These are phyloP conservation scores for Colletotrichum sidae DNA, from an alignment of 2,329 filamentous ascomycete species.

Conservation along the genomic window DNA sequence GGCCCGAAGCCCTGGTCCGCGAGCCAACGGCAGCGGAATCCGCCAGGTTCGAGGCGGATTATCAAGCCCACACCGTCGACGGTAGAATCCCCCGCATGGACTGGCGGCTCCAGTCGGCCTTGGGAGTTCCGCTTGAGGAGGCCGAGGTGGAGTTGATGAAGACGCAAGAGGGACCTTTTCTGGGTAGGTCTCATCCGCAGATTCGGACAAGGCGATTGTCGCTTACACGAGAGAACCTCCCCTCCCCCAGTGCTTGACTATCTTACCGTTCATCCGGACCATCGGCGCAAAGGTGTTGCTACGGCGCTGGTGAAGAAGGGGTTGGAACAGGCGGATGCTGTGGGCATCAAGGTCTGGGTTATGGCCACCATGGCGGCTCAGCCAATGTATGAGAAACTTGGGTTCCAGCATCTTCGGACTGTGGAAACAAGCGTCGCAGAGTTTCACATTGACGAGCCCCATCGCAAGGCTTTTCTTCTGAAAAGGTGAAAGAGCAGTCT, in stretches of 20 bases:
- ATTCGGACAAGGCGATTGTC: background rate
- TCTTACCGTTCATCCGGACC: conserved; percentile 2
- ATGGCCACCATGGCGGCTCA: conserved; percentile 4
- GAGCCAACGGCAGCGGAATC: conserved; percentile 5
- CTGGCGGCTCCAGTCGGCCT: background rate
- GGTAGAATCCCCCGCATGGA: conserved; percentile 1
- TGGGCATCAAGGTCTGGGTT: conserved; percentile 12
- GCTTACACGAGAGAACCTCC: background rate
- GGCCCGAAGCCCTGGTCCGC: conserved; percentile 6
- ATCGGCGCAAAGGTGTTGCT: conserved; percentile 7
- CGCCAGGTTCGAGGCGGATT: background rate
- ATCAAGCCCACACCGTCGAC: background rate
- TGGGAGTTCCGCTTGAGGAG: conserved; percentile 3
- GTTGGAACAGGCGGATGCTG: conserved; percentile 5
- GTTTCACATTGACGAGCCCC: conserved; percentile 6
- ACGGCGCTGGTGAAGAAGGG: background rate
- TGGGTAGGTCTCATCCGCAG: conserved; percentile 2
- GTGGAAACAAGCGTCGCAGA: background rate
- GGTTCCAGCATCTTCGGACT: conserved; percentile 3
- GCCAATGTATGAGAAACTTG: conserved; percentile 17
- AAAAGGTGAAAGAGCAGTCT: background rate
- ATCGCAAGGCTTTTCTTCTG: conserved; percentile 10
- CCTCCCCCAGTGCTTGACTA: background rate
- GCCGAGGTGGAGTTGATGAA: conserved; percentile 6
- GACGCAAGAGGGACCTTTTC: background rate